Evolutionary conservation across 305 asterid species (phyloP), one percentile per base, ranked within the genome.

Genomic region (Fraxinus dipetala): DNA sequence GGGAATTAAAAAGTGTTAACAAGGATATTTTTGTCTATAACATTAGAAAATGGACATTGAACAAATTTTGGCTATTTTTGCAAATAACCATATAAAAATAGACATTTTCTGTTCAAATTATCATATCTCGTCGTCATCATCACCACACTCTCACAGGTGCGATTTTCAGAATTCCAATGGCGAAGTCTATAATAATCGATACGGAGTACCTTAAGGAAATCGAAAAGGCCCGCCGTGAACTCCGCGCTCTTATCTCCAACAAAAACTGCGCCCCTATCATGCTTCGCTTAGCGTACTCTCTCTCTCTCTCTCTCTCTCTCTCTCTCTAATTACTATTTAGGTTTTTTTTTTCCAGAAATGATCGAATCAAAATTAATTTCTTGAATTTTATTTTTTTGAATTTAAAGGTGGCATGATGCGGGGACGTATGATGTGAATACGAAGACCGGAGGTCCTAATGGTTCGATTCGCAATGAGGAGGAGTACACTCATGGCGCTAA

Each of bases 381-480:
- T 69, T 18, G n/a, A 35, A 75, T 31, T 74, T 16, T 38, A 1
- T 32, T 34, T 35, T 35, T 35, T 35, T 35, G 6, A 20, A 43
- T 54, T 79, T 80, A 65, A 65, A 96, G 99, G 76, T 96, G 99
- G 99, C 99, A 96, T 86, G 99, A 96, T 80, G 98, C 98, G 28
- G 98, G 98, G 86, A 93, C 99, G 20, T 94, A 93, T 72, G 99
- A 94, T 35, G 97, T 84, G 82, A 92, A 87, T 26, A 83, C 95
- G 38, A 93, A 92, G 80, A 92, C 98, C 8, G 99, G 98, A 56
- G 98, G 98, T 78, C 95, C 98, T 30, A 94, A 94, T 79, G 97
- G 97, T 86, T 94, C 99, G 31, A 94, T 96, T 80, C 87, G 99
- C 38, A 91, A 88, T 40, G 95, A 90, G 78, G 98, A 93, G 83